phyloP scores from a whole-genome alignment of 2,329 filamentous ascomycete species.

The Chalaropsis thielavioides region DNA sequence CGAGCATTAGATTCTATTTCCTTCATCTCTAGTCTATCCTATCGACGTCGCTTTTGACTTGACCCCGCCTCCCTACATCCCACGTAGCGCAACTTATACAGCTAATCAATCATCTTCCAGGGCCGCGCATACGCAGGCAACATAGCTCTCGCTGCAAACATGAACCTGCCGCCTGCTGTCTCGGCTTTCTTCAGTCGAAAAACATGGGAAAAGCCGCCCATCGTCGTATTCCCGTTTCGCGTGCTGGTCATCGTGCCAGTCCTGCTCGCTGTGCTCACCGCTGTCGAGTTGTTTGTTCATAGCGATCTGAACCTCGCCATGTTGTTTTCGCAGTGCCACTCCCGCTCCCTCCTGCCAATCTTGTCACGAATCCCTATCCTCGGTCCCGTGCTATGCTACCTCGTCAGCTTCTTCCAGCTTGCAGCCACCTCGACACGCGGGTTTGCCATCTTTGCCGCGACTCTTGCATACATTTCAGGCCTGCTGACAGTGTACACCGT shows the following conservation, averaged over 20 bases:
- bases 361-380: conserved; percentile 33
- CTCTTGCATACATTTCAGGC: conserved; percentile 33
- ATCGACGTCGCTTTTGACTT: not conserved
- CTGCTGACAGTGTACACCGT: conserved; percentile 36
- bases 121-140: too few relatives aligned
- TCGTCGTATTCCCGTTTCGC: conserved; percentile 38
- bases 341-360: conserved; percentile 31
- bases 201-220: conserved; percentile 27
- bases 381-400: conserved; percentile 34
- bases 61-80: not conserved
- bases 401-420: conserved; percentile 35
- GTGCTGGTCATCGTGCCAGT: conserved; percentile 37
- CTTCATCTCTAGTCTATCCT: not conserved
- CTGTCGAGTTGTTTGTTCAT: conserved; percentile 30
- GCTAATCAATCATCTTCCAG: not conserved
- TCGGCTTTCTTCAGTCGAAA: not conserved
- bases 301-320: conserved; percentile 37
- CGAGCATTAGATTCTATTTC: not conserved
- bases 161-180: not conserved
- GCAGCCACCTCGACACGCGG: conserved; percentile 31
- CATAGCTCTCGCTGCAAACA: not conserved
- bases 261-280: conserved; percentile 32
- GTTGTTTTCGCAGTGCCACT: conserved; percentile 40
- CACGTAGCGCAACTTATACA: not conserved
- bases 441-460: conserved; percentile 28